Conservation (phyloP, 306 rosid genomes). For the Rosa rugosa region DNA sequence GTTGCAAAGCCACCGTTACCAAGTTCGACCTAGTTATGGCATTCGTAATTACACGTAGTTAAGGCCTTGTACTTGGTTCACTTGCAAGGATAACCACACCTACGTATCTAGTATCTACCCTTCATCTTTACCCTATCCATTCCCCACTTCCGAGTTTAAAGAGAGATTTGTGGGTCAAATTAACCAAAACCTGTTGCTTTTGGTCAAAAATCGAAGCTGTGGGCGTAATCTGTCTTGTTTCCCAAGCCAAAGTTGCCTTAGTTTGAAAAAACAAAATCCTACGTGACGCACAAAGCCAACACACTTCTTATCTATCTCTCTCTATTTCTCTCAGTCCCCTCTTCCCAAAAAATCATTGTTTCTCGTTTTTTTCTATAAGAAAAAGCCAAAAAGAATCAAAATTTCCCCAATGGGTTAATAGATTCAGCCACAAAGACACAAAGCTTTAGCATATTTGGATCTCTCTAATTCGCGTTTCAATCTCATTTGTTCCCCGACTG, state of each 20-base stretch:
- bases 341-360: background rate
- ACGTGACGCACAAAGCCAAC: conserved; percentile 25
- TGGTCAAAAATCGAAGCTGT: conserved; percentile 12
- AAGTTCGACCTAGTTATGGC: background rate
- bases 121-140: background rate
- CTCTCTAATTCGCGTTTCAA: conserved; percentile 3
- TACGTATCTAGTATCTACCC: background rate
- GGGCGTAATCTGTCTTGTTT: conserved; percentile 38
- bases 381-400: background rate
- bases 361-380: background rate
- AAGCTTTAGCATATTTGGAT: conserved; percentile 5
- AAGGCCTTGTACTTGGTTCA: background rate
- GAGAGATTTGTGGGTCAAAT: background rate
- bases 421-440: background rate
- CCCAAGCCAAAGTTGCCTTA: conserved; percentile 32
- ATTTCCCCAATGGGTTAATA: conserved; percentile 15
- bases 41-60: background rate
- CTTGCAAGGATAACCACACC: background rate
- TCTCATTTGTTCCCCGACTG: background rate
- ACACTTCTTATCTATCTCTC: background rate
- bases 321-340: background rate
- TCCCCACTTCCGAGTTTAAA: background rate
- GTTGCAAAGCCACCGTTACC: background rate
- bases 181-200: background rate
- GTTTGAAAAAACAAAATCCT: conserved; percentile 4